Conservation (phyloP, 208 protist genomes). For the Acanthamoeba sp. region DNA sequence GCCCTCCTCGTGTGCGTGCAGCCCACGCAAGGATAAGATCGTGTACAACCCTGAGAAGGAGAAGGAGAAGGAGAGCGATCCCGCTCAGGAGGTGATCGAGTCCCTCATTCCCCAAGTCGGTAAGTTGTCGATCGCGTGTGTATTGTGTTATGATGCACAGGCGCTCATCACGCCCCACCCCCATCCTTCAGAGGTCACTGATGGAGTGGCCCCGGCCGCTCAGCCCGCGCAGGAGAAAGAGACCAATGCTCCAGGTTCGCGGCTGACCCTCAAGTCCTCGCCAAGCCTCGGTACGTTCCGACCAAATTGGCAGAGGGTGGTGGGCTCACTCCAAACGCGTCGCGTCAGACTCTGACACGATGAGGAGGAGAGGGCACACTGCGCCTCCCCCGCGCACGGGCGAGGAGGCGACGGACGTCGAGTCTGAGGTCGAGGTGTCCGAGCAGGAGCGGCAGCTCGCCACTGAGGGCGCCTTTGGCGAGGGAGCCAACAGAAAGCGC, state of each 20-base stretch:
- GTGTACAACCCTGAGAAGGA: neutral
- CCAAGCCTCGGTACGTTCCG: no score
- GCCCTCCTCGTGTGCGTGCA: no score
- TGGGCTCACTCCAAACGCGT: no score
- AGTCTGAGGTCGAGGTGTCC: neutral
- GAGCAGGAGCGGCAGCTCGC: neutral
- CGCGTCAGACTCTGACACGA: neutral
- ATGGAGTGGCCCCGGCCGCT: no score
- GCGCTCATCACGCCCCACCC: no score
- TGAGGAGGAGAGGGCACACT: neutral
- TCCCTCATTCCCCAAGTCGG: neutral
- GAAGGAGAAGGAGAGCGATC: neutral
- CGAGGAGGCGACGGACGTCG: neutral
- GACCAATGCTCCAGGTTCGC: no score
- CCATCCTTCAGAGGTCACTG: no score
- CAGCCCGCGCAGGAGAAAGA: no score
- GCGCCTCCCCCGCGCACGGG: neutral
- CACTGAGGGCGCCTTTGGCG: slow-evolving; percentile 18
- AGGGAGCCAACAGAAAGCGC: neutral
- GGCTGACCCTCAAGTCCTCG: no score
- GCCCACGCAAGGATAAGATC: slow-evolving; percentile 4
- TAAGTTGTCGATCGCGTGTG: no score
- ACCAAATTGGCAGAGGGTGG: no score
- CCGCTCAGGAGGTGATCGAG: neutral
- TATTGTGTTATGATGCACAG: no score